phyloP scores from a whole-genome alignment of 345 rosid species.

The Psidium friedrichsthalianum region DNA sequence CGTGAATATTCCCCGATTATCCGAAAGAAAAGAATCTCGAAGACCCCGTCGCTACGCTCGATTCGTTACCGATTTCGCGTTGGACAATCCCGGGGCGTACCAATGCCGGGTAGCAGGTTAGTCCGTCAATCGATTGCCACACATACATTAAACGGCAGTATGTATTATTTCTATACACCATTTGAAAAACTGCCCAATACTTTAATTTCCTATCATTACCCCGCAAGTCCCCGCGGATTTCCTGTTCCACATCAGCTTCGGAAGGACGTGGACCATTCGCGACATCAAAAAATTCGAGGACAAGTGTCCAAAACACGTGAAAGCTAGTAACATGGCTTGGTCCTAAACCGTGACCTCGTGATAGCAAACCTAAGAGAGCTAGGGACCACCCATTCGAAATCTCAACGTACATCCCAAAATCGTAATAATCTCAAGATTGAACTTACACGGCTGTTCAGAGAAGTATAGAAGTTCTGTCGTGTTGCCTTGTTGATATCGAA shows the following conservation, averaged over 20 bases:
- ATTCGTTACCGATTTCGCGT: not conserved
- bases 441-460: not conserved
- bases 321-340: not conserved
- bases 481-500: too few relatives aligned
- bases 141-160: rapidly evolving
- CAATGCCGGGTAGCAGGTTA: not conserved
- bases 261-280: not conserved
- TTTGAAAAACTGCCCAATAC: not conserved
- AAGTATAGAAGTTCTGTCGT: not conserved
- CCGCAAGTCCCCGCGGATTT: not conserved
- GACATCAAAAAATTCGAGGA: not conserved
- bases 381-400: not conserved
- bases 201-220: too few relatives aligned
- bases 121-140: not conserved
- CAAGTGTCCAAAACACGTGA: not conserved
- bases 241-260: not conserved
- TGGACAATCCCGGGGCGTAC: rapidly evolving
- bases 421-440: not conserved
- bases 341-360: not conserved
- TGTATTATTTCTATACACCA: not conserved
- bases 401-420: not conserved
- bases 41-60: too few relatives aligned
- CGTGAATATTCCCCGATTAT: not conserved
- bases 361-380: not conserved
- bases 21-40: not conserved